phyloP scores from a whole-genome alignment of 225 moss, liverwort and hornwort genomes.

The Polytrichum commune region DNA sequence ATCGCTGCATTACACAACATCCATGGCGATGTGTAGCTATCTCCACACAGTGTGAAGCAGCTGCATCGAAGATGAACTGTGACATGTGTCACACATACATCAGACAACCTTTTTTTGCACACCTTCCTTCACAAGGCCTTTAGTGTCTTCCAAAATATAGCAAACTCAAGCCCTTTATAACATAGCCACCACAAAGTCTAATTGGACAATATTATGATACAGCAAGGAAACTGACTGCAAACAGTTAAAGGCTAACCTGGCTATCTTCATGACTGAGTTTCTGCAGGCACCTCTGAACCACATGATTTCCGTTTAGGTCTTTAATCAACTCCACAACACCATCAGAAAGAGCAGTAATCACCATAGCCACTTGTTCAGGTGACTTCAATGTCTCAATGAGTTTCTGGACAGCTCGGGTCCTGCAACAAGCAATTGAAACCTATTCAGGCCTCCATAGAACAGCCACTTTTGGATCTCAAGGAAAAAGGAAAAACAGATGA shows the following conservation, averaged over 20 bases:
- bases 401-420: constrained; percentile 68
- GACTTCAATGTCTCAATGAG: constrained; percentile 65
- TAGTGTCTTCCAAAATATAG: too few relatives aligned
- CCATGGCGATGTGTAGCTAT: constrained; percentile 69
- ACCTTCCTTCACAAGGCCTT: too few relatives aligned
- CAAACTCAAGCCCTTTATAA: too few relatives aligned
- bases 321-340: constrained; percentile 61
- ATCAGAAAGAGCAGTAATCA: constrained; percentile 50
- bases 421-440: constrained; percentile 2
- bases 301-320: constrained; percentile 67
- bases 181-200: constrained; percentile 7
- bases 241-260: constrained; percentile 27
- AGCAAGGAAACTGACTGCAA: too few relatives aligned
- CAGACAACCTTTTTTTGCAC: too few relatives aligned
- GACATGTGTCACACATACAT: too few relatives aligned
- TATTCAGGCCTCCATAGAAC: constrained; percentile 4
- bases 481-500: too few relatives aligned
- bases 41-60: constrained; percentile 61
- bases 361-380: constrained; percentile 58
- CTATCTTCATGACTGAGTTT: constrained; percentile 51
- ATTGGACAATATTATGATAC: not conserved
- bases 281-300: constrained; percentile 63
- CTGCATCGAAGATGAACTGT: constrained; percentile 68
- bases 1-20: constrained; percentile 69
- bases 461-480: too few relatives aligned